Conservation (phyloP, 148 eudicot genomes). For the Rhododendron kiyosumense region DNA sequence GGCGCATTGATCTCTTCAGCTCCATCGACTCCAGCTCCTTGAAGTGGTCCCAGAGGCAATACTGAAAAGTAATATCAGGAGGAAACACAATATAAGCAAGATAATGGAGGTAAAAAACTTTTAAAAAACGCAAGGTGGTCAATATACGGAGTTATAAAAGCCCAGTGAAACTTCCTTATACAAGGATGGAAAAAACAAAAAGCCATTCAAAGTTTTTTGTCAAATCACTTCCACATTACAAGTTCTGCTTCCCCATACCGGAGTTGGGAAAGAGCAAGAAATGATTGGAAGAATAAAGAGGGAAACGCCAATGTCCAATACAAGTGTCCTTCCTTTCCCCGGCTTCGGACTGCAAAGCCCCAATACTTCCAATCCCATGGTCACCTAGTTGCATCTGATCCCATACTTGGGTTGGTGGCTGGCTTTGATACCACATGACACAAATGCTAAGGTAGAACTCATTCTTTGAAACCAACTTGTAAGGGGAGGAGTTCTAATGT, state of each 20-base stretch:
- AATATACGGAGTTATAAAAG: not conserved
- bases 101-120: not conserved
- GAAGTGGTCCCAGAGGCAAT: slow-evolving; percentile 90
- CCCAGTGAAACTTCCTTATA: not conserved
- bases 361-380: not conserved
- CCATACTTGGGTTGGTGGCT: not conserved
- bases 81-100: not conserved
- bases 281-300: not conserved
- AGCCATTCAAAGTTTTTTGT: not conserved
- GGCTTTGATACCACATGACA: not conserved
- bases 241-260: not conserved
- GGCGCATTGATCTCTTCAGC: slow-evolving; percentile 69
- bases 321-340: not conserved
- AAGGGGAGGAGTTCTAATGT: not conserved
- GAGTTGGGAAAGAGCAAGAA: not conserved
- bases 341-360: not conserved
- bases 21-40: slow-evolving; percentile 81
- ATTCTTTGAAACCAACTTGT: not conserved
- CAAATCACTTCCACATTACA: not conserved
- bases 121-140: not conserved
- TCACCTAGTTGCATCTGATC: not conserved
- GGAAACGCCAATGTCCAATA: not conserved
- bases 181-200: not conserved
- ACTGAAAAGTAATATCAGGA: slow-evolving; percentile 32
- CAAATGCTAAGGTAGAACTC: not conserved